phyloP scores from a whole-genome alignment of 2,329 filamentous ascomycete genomes.

The Aspergillus sp. region DNA sequence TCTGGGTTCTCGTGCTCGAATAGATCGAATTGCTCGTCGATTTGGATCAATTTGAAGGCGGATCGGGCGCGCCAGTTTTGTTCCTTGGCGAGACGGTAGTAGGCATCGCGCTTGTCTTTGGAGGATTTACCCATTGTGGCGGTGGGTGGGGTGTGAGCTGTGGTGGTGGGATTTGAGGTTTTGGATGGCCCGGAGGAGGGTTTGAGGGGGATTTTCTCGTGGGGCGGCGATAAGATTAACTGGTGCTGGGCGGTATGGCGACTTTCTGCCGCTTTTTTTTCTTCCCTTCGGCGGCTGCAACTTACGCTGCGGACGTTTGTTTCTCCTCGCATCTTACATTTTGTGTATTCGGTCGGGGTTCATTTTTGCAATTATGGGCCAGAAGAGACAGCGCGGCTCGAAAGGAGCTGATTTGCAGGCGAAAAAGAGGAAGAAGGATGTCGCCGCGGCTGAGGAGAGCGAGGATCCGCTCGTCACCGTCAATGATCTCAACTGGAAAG shows the following conservation, averaged over 20 bases:
- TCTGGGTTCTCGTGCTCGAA: slow-evolving; percentile 65
- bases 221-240: slow-evolving; percentile 43
- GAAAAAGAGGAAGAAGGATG: slow-evolving; percentile 41
- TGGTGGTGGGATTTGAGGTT: not conserved
- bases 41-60: slow-evolving; percentile 94
- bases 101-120: slow-evolving; percentile 97
- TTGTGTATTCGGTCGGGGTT: not conserved
- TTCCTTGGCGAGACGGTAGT: slow-evolving; percentile 96
- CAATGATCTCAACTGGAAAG: slow-evolving; percentile 63
- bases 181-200: not conserved
- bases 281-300: slow-evolving; percentile 9
- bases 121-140: slow-evolving; percentile 86
- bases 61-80: slow-evolving; percentile 97
- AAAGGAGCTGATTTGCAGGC: slow-evolving; percentile 31
- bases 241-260: slow-evolving; percentile 26
- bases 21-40: slow-evolving; percentile 94
- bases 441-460: slow-evolving; percentile 20
- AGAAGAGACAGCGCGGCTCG: slow-evolving; percentile 38
- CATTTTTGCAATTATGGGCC: slow-evolving; percentile 31
- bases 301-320: not conserved
- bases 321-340: not conserved
- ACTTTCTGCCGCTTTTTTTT: slow-evolving; percentile 42
- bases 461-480: slow-evolving; percentile 38
- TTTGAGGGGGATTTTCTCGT: slow-evolving; percentile 22
- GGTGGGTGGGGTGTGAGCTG: slow-evolving; percentile 5